phyloP scores from a whole-genome alignment of 495 filamentous ascomycete genomes.

The Neurospora sp. region DNA sequence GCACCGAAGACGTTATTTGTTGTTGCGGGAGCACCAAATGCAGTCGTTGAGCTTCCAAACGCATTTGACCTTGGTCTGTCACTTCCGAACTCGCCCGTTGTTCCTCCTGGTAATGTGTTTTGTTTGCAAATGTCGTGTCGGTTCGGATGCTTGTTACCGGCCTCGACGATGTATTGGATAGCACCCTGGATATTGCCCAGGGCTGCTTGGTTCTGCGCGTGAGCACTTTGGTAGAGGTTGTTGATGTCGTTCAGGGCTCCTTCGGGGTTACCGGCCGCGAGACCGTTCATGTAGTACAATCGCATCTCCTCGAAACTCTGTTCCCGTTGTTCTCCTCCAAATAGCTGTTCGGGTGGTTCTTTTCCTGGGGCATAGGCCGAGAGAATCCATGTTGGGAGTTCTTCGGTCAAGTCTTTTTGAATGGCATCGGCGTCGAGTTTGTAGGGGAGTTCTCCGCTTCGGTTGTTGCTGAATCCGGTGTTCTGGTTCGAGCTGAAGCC shows the following conservation, averaged over 20 bases:
- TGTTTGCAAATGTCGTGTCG: conserved; percentile 59
- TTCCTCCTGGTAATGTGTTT: conserved; percentile 23
- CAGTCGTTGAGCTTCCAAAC: conserved; percentile 5
- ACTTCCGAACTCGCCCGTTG: conserved; percentile 15
- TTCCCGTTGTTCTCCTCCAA: conserved; percentile 68
- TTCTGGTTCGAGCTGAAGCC: not conserved
- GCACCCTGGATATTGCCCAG: conserved; percentile 61
- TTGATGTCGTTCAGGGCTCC: conserved; percentile 56
- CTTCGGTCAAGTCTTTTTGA: conserved; percentile 51
- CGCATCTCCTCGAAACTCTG: conserved; percentile 78
- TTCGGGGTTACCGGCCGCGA: conserved; percentile 48
- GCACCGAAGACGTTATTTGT: not conserved
- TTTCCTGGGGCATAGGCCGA: conserved; percentile 68
- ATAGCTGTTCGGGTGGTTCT: conserved; percentile 66
- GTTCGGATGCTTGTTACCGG: conserved; percentile 67
- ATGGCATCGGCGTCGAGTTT: conserved; percentile 47
- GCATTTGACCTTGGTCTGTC: conserved; percentile 2
- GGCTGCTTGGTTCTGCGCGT: conserved; percentile 58
- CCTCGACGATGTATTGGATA: conserved; percentile 58
- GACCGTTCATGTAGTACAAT: conserved; percentile 51
- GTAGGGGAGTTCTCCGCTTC: conserved; percentile 4
- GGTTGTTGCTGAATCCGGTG: not conserved
- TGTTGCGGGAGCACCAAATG: conserved; percentile 3
- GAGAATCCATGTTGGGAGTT: conserved; percentile 72
- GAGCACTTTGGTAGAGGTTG: conserved; percentile 44